Percentiles rank a stretch among this genome's conserved stretches.
phyloP scores from a whole-genome alignment of 495 filamentous ascomycete genomes.

The Cercophora samala region DNA sequence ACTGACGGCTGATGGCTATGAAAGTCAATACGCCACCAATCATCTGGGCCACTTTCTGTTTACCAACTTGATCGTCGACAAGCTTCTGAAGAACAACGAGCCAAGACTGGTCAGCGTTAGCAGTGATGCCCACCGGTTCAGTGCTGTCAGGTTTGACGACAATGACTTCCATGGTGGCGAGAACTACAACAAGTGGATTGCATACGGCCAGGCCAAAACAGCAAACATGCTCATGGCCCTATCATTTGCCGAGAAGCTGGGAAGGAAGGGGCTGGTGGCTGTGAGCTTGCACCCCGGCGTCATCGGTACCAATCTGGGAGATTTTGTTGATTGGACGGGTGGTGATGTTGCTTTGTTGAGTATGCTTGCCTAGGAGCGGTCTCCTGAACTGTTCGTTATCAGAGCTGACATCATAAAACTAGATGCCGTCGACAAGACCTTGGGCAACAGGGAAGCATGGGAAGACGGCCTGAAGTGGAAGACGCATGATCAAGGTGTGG shows the following conservation, averaged over 20 bases:
- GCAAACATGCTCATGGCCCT: constrained; percentile 52
- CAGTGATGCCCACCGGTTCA: constrained; percentile 46
- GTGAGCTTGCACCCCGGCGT: constrained; percentile 48
- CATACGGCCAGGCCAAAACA: constrained; percentile 52
- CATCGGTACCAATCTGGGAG: constrained; percentile 31
- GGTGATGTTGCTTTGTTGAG: constrained; percentile 25
- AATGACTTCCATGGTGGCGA: constrained; percentile 45
- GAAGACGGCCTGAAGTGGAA: constrained; percentile 31
- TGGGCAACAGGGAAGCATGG: constrained; percentile 34
- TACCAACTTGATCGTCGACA: constrained; percentile 57
- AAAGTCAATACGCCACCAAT: constrained; percentile 68
- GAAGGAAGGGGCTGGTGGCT: constrained; percentile 28
- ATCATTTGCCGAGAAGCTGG: constrained; percentile 43
- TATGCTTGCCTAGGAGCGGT: background rate
- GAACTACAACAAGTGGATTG: constrained; percentile 46
- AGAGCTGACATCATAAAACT: background rate
- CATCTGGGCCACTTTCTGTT: constrained; percentile 67
- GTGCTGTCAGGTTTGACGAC: constrained; percentile 47
- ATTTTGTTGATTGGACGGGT: constrained; percentile 30
- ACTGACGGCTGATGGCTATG: constrained; percentile 58
- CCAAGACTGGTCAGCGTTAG: constrained; percentile 41
- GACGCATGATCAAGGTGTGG: constrained; percentile 37
- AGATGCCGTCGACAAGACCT: constrained; percentile 19
- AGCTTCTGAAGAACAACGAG: constrained; percentile 32
- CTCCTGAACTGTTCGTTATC: background rate